A percentile compares a stretch with the other conserved stretches of the same genome.
phyloP scores from a whole-genome alignment of 805 yeast genomes.

The Barnettozyma populi region DNA sequence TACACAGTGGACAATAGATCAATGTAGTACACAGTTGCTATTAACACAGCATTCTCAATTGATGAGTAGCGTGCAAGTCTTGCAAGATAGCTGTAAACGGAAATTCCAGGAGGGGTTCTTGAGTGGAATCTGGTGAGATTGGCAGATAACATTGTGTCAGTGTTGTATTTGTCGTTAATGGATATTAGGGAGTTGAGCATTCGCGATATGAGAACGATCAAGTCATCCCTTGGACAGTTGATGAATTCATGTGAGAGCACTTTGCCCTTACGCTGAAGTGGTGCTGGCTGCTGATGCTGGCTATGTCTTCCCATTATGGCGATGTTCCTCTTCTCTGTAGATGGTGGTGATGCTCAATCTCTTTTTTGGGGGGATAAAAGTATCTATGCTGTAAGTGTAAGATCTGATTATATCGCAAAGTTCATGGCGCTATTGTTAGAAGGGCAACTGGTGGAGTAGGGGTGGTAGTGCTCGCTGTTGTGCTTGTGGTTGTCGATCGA shows the following conservation, averaged over 20 bases:
- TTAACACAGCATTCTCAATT: constrained; percentile 74
- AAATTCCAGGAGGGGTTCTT: constrained; percentile 83
- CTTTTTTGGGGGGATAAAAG: not conserved
- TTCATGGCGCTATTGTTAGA: not conserved
- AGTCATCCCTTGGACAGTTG: constrained; percentile 62
- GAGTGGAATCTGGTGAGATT: constrained; percentile 87
- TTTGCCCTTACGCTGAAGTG: not conserved
- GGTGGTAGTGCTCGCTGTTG: no score
- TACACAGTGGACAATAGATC: constrained; percentile 77
- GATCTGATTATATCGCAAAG: constrained; percentile 5
- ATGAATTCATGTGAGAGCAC: constrained; percentile 40
- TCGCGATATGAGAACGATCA: constrained; percentile 67
- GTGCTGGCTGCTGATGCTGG: not conserved
- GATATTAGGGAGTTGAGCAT: constrained; percentile 73
- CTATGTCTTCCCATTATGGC: not conserved
- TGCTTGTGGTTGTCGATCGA: no score
- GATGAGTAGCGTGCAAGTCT: constrained; percentile 81
- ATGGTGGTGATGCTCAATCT: not conserved
- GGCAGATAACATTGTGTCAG: constrained; percentile 29
- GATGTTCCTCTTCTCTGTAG: not conserved
- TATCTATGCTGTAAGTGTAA: not conserved
- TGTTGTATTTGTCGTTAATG: constrained; percentile 56
- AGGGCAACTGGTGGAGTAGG: not conserved
- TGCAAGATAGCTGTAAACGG: constrained; percentile 68
- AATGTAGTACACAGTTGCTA: constrained; percentile 83